Conservation (phyloP, 805 yeast genomes). For the Naumovozyma baii region DNA sequence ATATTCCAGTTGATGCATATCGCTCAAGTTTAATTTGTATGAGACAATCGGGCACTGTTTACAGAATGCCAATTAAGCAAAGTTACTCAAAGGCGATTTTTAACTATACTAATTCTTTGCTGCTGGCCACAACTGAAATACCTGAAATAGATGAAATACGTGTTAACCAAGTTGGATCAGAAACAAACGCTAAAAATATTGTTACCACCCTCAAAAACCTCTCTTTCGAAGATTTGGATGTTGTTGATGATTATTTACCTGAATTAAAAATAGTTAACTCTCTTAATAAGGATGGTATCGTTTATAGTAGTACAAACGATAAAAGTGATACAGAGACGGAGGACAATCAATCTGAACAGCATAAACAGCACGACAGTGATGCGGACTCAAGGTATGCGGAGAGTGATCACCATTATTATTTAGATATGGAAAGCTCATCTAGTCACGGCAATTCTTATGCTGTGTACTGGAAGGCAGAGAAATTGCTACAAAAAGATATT, state of each 20-base stretch:
- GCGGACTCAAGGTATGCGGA: constrained; percentile 9
- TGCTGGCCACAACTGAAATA: constrained; percentile 38
- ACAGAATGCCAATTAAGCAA: constrained; percentile 65
- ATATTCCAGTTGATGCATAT: constrained; percentile 49
- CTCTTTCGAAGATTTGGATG: constrained; percentile 28
- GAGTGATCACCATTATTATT: constrained; percentile 7
- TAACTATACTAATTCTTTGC: constrained; percentile 58
- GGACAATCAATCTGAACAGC: constrained; percentile 2
- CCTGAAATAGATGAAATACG: constrained; percentile 23
- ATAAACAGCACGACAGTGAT: constrained; percentile 8
- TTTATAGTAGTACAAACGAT: constrained; percentile 13
- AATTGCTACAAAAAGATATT: constrained; percentile 60
- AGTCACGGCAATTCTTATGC: constrained; percentile 19
- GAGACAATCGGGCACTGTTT: constrained; percentile 84
- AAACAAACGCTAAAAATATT: constrained; percentile 14
- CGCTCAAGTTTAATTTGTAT: constrained; percentile 69
- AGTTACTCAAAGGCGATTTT: constrained; percentile 53
- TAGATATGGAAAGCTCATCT: constrained; percentile 9
- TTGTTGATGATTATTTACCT: constrained; percentile 16
- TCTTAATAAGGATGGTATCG: neutral
- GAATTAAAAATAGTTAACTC: constrained; percentile 6
- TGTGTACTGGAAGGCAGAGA: constrained; percentile 30
- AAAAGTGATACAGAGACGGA: constrained; percentile 7
- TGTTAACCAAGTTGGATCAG: constrained; percentile 14
- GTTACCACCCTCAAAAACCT: constrained; percentile 15